Percentiles rank a stretch among this genome's conserved stretches.
These are phyloP conservation scores for Mucuna pruriens DNA, from an alignment of 306 rosid species.

Conservation along the genomic window DNA sequence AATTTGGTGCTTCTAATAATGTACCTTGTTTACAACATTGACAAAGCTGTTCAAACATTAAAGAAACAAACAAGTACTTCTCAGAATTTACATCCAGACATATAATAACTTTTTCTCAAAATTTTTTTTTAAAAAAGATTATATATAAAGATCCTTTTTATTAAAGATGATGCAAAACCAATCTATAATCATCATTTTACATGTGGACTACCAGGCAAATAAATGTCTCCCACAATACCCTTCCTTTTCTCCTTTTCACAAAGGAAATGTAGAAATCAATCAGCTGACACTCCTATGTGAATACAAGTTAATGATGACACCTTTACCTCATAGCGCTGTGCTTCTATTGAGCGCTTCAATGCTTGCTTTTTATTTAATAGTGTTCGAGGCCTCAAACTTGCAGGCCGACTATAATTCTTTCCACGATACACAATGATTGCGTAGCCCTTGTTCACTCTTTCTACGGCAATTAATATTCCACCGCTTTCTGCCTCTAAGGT, in stretches of 20 bases:
- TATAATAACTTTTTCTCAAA: neutral
- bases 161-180: neutral
- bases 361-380: slow-evolving; percentile 79
- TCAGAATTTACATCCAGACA: slow-evolving; percentile 8
- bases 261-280: slow-evolving; percentile 31
- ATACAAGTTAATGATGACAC: slow-evolving; percentile 25
- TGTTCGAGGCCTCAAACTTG: slow-evolving; percentile 80
- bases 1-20: slow-evolving; percentile 9
- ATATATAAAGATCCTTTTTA: neutral
- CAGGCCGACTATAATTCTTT: slow-evolving; percentile 85
- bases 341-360: slow-evolving; percentile 78
- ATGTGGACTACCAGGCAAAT: neutral
- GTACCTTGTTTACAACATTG: neutral
- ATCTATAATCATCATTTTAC: slow-evolving; percentile 16
- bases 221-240: slow-evolving; percentile 18
- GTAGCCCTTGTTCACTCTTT: slow-evolving; percentile 75
- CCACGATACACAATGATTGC: slow-evolving; percentile 94
- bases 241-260: neutral
- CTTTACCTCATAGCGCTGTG: slow-evolving; percentile 82
- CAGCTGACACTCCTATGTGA: slow-evolving; percentile 2
- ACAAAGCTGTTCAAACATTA: neutral
- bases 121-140: neutral
- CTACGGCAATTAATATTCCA: slow-evolving; percentile 86
- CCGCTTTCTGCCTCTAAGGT: slow-evolving; percentile 94
- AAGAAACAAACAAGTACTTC: neutral